Evolutionary conservation across 768 basidiomycete species (phyloP), one percentile per base, ranked within the genome.

Genomic region (Lactarius hengduanensis): DNA sequence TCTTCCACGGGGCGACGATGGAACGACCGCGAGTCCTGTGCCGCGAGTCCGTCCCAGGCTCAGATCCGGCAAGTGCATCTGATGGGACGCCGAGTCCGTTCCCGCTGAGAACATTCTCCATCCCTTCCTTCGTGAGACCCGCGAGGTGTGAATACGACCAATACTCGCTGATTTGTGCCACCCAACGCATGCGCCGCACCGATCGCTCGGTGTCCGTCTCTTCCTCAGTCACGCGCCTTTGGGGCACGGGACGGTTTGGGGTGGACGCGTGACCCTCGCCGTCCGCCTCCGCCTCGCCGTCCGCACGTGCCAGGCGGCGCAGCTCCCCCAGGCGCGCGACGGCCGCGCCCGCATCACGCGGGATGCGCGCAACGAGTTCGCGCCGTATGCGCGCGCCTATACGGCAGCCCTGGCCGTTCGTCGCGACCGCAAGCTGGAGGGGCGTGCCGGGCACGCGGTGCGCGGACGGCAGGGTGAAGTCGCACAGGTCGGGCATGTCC

Each of bases 101-200:
- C 1, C 81, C 83, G 47, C 80, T 79, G 28, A 94, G 74, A 7
- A 92, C 75, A n/a, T 80, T 78, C 13, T 80, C 76, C 86, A 96
- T 91, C 5, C 94, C 91, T 22, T 72, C 73, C 45, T 83, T 80
- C 20, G 85, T 80, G 83, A 97, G 83, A 11, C 77, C 75, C 0
- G 92, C 88, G 9, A 98, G 83, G 50, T 84, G 86, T 13, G 89
- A 82, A 57, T 95, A 80, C 0, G 94, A 89, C 92, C 94, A 98
- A 75, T 97, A 98, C 75, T 98, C 96, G 81, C 94, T 96, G 71
- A 98, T 85, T 74, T 98, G 96, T 0, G 94, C 88, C 3, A 97
- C 89, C 93, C 94, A 98, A 75, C 89, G 86, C 85, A 97, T 92
- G 18, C 91, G 81, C 38, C 94, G 81, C 64, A 77, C 80, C 61